Conservation (phyloP, 306 rosid genomes). For the Astragalus glycyphyllos region DNA sequence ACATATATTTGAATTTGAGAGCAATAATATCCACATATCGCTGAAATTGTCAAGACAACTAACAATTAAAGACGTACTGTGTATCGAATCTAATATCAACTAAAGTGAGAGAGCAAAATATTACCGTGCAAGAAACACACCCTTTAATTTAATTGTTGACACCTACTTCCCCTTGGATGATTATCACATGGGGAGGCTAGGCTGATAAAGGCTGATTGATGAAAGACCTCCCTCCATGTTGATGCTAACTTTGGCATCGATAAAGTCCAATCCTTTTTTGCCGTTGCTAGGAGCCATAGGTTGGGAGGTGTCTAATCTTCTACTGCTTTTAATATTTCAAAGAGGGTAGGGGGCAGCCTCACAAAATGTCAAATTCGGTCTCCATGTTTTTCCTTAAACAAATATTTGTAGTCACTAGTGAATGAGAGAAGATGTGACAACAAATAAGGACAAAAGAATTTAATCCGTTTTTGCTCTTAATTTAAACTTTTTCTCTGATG, state of each 20-base stretch:
- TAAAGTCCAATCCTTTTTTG: conserved; percentile 15
- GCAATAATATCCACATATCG: no score
- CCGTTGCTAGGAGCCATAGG: conserved; percentile 8
- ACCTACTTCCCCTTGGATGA: conserved; percentile 28
- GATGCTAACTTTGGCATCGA: conserved; percentile 14
- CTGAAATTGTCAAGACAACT: no score
- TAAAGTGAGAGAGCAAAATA: no score
- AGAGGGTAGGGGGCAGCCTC: conserved; percentile 14
- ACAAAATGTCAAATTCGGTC: no score
- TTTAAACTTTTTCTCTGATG: not conserved
- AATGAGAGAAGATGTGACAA: no score
- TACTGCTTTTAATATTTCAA: conserved; percentile 10
- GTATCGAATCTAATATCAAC: no score
- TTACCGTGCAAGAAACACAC: not conserved
- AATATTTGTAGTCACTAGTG: no score
- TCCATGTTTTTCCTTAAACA: no score
- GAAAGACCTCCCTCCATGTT: not conserved
- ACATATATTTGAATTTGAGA: no score
- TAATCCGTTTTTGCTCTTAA: conserved; percentile 7
- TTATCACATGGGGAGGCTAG: conserved; percentile 51
- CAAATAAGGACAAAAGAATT: no score
- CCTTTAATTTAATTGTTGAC: conserved; percentile 30
- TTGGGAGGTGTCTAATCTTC: not conserved
- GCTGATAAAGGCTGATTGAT: conserved; percentile 23
- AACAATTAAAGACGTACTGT: no score